Base-by-base conservation (phyloP, 106 monocot species). In the Dactylorhiza incarnata region DNA sequence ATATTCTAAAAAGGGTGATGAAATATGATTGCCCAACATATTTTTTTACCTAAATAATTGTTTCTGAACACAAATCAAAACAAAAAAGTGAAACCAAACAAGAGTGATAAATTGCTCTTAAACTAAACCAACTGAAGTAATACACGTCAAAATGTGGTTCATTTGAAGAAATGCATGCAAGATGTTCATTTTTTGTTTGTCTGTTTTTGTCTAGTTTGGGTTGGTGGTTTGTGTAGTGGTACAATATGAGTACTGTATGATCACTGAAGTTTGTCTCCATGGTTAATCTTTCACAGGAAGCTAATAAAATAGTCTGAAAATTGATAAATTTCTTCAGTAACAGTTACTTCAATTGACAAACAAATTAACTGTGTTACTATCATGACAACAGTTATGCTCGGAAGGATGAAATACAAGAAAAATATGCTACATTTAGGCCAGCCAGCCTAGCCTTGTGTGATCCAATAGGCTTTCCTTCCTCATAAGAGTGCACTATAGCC, bases 401-500 rank as follows among this genome's bases (percentile, higher is more conserved):
- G 16, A 45, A 69, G 17, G 45, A 45, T 46, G 49, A n/a, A 2
- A 72, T 23, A 7, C 10, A 72, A 72, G 11, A 72, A 50, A 26
- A 29, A n/a, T 5, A n/a, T 11, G 74, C 44, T 85, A 92, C 97
- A 91, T 99, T 99, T 54, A 94, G 87, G 24, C 89, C 72, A 78
- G 87, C 85, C 43, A 99, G 82, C 62, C 88, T 86, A 70, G 91
- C 83, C 76, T 89, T 99, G 72, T 94, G 85, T 54, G 89, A 85
- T 77, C 86, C 93, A 85, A 83, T 84, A 69, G 89, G 80, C 74
- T 54, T 87, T 25, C 81, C 87, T 73, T 91, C 89, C 49, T 94
- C 96, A 70, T 72, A 91, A 19, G 96, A 93, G 84, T 97, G 79
- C 80, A 97, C 87, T 49, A 91, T 74, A 54, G 87, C 87, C 43